Evolutionary conservation across 179 eudicot species (phyloP).

Genomic region (Actinidia polygama): DNA sequence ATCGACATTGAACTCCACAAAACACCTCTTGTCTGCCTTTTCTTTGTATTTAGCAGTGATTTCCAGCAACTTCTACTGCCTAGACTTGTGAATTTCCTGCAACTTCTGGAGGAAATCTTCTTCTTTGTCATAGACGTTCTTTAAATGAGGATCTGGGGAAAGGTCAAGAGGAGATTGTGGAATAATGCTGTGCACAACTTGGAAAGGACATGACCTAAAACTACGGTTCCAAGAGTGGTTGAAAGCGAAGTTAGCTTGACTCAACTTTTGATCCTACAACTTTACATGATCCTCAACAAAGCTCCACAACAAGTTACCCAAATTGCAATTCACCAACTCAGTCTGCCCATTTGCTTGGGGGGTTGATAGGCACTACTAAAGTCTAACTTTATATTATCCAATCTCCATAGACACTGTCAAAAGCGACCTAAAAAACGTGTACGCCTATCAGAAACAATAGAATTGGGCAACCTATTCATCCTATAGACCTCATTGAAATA

Average conservation of each 20-base stretch:
- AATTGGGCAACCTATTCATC: background rate
- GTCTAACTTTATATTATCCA: background rate
- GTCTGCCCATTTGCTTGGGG: too few relatives aligned
- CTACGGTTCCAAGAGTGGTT: background rate
- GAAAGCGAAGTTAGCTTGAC: background rate
- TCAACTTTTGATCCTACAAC: background rate
- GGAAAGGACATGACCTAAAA: background rate
- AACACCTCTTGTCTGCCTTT: background rate
- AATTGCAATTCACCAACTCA: background rate
- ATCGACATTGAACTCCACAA: background rate
- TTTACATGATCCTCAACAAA: background rate
- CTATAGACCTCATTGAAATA: constrained; percentile 6
- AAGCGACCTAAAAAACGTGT: background rate
- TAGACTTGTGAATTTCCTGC: background rate
- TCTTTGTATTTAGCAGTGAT: background rate
- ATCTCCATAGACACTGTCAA: background rate
- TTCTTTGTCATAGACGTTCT: too few relatives aligned
- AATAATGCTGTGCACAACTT: background rate
- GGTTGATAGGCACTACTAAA: background rate
- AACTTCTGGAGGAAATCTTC: background rate
- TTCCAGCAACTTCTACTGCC: background rate
- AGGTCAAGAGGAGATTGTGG: too few relatives aligned
- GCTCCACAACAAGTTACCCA: background rate
- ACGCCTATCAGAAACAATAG: constrained; percentile 9
- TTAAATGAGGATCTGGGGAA: too few relatives aligned